Evolutionary conservation across 2,329 filamentous ascomycete genomes (phyloP), one percentile per base, ranked within the genome.

Genomic region (Fusarium poae): DNA sequence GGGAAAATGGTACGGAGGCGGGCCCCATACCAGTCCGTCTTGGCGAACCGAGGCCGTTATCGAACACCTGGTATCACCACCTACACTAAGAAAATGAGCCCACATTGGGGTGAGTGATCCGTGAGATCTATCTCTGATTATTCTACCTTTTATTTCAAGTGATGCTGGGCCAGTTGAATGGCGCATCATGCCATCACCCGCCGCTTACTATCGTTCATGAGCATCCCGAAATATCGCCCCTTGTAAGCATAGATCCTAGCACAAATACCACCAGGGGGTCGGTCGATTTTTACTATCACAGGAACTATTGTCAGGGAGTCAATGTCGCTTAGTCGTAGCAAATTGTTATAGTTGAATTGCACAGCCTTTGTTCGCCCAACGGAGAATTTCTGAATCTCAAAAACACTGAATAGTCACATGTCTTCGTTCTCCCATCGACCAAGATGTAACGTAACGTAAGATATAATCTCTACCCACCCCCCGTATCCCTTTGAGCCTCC

Each of bases 381-480:
- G 69, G 72, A 76, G 73, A 77, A 78, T 76, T 12, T 77, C 76
- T 72, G 73, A 72, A 76, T 76, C 71, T 78, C 76, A 67, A 75
- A 72, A 77, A 72, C 68, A 74, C 67, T 62, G 71, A 66, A 64
- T 70, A 69, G 65, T 68, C 67, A 64, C 63, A 68, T 64, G 71
- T 63, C 57, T 52, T 62, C 53, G 57, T 45, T 50, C 57, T 34
- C 51, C 67, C 43, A 66, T 52, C 58, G 21, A 37, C 23, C 46
- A 70, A 50, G 54, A 57, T 63, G 46, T 52, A 21, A 49, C 54
- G 43, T 51, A 60, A 46, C 54, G 43, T 51, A 62, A 74, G 65
- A 68, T 73, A 72, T 74, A 65, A 51, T 57, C 60, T 71, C 48
- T 49, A 45, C 20, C 57, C 50, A 57, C 45, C 23, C 46, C 58